Conservation (phyloP, 352 stramenopile species). For the Thalassiosira sp. region DNA sequence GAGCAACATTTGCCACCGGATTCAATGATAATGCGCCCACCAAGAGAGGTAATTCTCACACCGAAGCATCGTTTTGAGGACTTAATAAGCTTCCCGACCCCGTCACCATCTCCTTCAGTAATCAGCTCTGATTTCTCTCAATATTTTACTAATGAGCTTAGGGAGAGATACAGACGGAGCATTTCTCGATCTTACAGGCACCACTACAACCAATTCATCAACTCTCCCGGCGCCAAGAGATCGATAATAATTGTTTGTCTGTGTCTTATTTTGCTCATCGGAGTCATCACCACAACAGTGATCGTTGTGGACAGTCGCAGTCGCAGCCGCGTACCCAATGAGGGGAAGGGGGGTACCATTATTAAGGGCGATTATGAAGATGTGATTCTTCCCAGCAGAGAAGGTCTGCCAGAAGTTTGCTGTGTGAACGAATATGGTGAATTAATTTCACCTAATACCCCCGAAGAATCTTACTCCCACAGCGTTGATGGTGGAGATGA, state of each 20-base stretch:
- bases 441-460: neutral
- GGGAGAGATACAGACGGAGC: constrained; percentile 1
- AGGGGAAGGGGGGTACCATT: neutral
- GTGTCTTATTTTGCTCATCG: neutral
- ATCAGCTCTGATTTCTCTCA: constrained; percentile 6
- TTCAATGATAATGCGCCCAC: neutral
- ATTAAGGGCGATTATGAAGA: neutral
- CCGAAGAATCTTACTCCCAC: neutral
- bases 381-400: neutral
- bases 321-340: neutral
- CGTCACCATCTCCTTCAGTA: neutral
- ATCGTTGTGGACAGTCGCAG: neutral
- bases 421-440: constrained; percentile 1
- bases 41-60: neutral
- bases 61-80: neutral
- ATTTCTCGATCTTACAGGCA: neutral
- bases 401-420: neutral
- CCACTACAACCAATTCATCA: constrained; percentile 4
- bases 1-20: neutral
- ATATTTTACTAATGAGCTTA: constrained; percentile 3
- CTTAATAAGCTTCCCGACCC: neutral
- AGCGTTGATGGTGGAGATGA: neutral
- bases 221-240: constrained; percentile 1
- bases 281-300: neutral
- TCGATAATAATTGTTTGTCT: neutral